phyloP scores from a whole-genome alignment of 2,329 filamentous ascomycete genomes.

The Ophiostoma piceae region DNA sequence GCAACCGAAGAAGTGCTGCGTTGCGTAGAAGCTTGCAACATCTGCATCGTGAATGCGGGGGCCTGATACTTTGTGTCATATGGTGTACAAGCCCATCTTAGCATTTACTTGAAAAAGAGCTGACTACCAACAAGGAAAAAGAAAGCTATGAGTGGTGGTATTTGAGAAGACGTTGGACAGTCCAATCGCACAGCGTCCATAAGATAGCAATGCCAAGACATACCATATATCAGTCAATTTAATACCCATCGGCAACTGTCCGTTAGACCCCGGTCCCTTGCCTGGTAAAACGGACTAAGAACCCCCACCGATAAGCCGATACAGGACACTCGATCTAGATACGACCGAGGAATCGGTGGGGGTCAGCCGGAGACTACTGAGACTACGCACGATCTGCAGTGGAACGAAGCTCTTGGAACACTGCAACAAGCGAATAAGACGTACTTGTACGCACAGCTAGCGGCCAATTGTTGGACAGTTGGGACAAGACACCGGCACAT shows the following conservation, averaged over 20 bases:
- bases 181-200: background rate
- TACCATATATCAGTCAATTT: background rate
- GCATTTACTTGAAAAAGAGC: too few relatives aligned
- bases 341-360: background rate
- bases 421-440: background rate
- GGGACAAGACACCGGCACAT: background rate
- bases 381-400: background rate
- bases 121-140: too few relatives aligned
- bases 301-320: constrained; percentile 10
- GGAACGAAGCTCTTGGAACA: background rate
- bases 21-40: background rate
- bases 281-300: background rate
- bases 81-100: too few relatives aligned
- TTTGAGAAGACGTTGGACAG: background rate
- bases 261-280: background rate
- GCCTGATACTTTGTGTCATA: background rate
- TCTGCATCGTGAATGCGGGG: background rate
- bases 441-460: background rate
- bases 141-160: too few relatives aligned
- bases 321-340: constrained; percentile 8
- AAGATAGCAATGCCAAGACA: background rate
- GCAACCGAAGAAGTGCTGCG: background rate
- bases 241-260: background rate
- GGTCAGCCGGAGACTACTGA: background rate
- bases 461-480: background rate